phyloP scores from a whole-genome alignment of 2,329 filamentous ascomycete species.

The Fusarium temperatum region DNA sequence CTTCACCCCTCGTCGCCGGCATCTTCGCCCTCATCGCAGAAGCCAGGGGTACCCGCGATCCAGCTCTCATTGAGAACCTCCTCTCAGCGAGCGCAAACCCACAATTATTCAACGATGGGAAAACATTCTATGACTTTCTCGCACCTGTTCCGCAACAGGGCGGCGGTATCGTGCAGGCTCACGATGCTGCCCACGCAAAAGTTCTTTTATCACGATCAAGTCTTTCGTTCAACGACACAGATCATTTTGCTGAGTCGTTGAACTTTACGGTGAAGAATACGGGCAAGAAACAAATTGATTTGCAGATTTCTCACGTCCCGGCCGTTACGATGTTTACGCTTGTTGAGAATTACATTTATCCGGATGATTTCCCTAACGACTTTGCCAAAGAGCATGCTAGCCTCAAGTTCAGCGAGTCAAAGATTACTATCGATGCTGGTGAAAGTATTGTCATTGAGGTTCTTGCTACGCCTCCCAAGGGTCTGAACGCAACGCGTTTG shows the following conservation, averaged over 20 bases:
- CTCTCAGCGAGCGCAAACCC: slow-evolving; percentile 61
- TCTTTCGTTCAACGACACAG: slow-evolving; percentile 71
- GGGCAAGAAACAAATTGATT: slow-evolving; percentile 58
- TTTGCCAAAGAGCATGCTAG: slow-evolving; percentile 53
- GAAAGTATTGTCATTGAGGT: slow-evolving; percentile 59
- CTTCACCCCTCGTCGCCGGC: slow-evolving; percentile 64
- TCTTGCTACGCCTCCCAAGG: slow-evolving; percentile 52
- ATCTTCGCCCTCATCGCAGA: slow-evolving; percentile 64
- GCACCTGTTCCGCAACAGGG: slow-evolving; percentile 70
- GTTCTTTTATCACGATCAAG: slow-evolving; percentile 64
- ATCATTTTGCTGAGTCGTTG: slow-evolving; percentile 58
- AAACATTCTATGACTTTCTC: slow-evolving; percentile 48
- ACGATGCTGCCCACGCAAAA: slow-evolving; percentile 64
- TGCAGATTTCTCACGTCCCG: slow-evolving; percentile 60
- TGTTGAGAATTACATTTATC: slow-evolving; percentile 45
- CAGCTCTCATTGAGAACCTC: slow-evolving; percentile 58
- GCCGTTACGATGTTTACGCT: slow-evolving; percentile 64
- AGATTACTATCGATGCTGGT: slow-evolving; percentile 55
- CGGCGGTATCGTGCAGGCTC: slow-evolving; percentile 67
- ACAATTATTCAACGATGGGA: slow-evolving; percentile 58
- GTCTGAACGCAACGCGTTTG: slow-evolving; percentile 48
- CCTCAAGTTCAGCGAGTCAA: slow-evolving; percentile 53
- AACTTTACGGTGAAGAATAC: slow-evolving; percentile 67
- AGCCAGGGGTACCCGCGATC: slow-evolving; percentile 60
- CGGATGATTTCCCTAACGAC: slow-evolving; percentile 57